Evolutionary conservation across 345 rosid species (phyloP), one percentile per base, ranked within the genome.

Genomic region (Pistacia vera): DNA sequence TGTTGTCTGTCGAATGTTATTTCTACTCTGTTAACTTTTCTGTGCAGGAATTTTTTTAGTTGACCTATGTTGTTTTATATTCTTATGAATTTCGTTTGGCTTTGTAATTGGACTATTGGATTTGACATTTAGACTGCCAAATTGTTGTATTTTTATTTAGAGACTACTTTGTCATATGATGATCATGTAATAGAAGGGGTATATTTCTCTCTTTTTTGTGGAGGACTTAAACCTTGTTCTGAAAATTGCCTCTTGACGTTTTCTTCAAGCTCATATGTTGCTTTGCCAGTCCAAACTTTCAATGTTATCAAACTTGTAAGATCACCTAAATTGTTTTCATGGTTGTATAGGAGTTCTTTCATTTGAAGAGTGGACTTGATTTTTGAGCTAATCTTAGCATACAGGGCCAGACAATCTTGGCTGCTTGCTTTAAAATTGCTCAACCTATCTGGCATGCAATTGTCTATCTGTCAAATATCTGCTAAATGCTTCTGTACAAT

Each of bases 121-220:
- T 63, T 51, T 11, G 11, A 56, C 6, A 33, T 30, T 55, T 67
- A 52, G 30, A 46, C 48, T 12, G 28, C 49, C 12, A 70, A 68
- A 69, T 33, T 41, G 11, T 17, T 22, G 22, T 36, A 36, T 74
- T 17, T 65, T 54, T 13, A 41, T 14, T 3, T 51, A 55, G 57
- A 57, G 64, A 75, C 72, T 17, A 25, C 28, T 41, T 8, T 67
- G 63, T 35, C 49, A 44, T 64, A 33, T 20, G 16, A 36, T 75
- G 57, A 65, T 54, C 54, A 20, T 38, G 25, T 36, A 48, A 62
- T 73, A 18, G 57, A 59, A 60, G 55, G 46, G 25, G 30, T 59
- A 66, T 62, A 5, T n/a, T 41, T 36, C 64, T 63, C 14, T 44
- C 12, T 56, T 64, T 74, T 74, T 52, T 11, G 69, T 52, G 70